Evolutionary conservation across 2,329 filamentous ascomycete genomes (phyloP).

Genomic region (Sporothrix curviconia): DNA sequence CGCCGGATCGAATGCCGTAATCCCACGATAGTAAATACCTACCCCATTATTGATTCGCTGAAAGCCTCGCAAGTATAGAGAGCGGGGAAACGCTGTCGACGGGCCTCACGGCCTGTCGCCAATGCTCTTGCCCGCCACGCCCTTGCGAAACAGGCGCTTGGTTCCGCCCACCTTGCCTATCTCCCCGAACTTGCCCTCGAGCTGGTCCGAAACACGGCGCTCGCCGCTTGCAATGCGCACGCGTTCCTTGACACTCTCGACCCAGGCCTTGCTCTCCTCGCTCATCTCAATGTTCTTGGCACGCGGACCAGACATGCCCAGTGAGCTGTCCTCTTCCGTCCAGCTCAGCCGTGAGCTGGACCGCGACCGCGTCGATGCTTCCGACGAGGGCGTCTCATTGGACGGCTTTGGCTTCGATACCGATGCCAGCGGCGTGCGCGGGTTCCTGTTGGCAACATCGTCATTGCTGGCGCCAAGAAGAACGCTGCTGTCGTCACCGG

Average conservation of each 20-base stretch:
- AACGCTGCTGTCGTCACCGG: background rate
- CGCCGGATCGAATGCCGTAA: background rate
- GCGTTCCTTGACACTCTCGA: constrained; percentile 75
- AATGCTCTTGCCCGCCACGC: background rate
- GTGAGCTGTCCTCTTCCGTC: constrained; percentile 48
- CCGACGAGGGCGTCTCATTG: constrained; percentile 40
- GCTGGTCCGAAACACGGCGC: constrained; percentile 29
- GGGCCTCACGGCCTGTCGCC: background rate
- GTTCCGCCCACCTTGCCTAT: constrained; percentile 66
- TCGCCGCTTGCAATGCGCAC: constrained; percentile 65
- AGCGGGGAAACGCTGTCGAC: background rate
- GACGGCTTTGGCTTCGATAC: constrained; percentile 26
- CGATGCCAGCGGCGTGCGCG: constrained; percentile 39
- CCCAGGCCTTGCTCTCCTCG: constrained; percentile 70
- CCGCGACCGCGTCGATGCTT: constrained; percentile 40
- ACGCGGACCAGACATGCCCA: constrained; percentile 66
- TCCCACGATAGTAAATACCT: background rate
- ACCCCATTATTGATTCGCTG: too few species aligned
- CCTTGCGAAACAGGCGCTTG: constrained; percentile 58
- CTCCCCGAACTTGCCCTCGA: constrained; percentile 53
- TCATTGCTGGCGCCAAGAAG: too few species aligned
- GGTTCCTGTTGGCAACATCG: constrained; percentile 10
- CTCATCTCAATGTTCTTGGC: constrained; percentile 60
- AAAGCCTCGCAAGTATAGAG: background rate
- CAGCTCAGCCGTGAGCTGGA: constrained; percentile 50